Percentiles rank a stretch among this genome's conserved stretches.
Evolutionary conservation across 75 land plant genomes (phyloP).

Genomic region (Pinus taeda): DNA sequence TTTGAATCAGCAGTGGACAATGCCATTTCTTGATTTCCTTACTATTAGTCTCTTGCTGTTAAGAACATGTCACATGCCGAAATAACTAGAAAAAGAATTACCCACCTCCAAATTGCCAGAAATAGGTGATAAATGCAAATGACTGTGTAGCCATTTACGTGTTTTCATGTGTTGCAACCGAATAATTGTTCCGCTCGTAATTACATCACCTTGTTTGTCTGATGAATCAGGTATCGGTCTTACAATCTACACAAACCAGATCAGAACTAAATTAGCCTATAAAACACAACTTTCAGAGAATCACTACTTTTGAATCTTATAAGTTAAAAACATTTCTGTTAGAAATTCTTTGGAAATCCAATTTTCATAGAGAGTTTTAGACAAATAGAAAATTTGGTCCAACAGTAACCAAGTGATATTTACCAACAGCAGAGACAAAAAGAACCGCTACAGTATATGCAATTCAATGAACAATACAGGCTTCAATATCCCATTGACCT

Average conservation of each 20-base stretch:
- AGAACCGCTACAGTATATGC: background rate
- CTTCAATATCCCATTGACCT: too few relatives aligned
- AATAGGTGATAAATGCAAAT: slow-evolving; percentile 91
- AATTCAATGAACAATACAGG: background rate
- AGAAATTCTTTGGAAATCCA: background rate
- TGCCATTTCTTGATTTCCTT: too few relatives aligned
- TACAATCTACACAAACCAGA: slow-evolving; percentile 65
- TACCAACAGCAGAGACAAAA: background rate
- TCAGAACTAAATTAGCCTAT: background rate
- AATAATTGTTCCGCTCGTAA: slow-evolving; percentile 57
- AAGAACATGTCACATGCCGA: background rate
- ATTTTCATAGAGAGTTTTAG: background rate
- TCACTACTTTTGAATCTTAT: background rate
- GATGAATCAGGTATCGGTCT: slow-evolving; percentile 52
- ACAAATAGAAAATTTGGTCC: background rate
- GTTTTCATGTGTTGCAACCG: slow-evolving; percentile 94
- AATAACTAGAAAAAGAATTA: slow-evolving; percentile 2
- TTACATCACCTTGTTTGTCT: slow-evolving; percentile 82
- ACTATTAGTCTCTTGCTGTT: too few relatives aligned
- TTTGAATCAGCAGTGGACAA: too few relatives aligned
- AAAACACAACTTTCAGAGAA: background rate
- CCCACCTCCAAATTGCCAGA: slow-evolving; percentile 89
- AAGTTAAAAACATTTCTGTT: background rate
- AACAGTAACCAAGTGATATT: background rate
- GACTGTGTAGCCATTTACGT: slow-evolving; percentile 96